These are phyloP conservation scores for Oropetium thomaeum DNA, from an alignment of 176 grass and related monocot species.

Conservation along the genomic window DNA sequence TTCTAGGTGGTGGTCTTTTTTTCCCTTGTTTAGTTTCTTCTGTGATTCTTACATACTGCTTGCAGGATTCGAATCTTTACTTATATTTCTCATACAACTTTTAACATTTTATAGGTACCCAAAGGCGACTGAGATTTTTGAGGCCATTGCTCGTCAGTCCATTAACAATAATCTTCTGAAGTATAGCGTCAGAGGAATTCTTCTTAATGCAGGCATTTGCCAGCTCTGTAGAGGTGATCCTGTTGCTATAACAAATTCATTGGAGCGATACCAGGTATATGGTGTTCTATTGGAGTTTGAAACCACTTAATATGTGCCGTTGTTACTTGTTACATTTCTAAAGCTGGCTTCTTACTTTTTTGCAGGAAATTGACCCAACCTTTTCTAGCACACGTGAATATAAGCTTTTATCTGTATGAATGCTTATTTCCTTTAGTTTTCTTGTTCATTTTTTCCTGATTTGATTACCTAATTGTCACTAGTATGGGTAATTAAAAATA, in stretches of 20 bases:
- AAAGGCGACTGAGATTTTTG: slow-evolving; percentile 91
- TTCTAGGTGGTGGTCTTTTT: not conserved
- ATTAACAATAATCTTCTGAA: slow-evolving; percentile 96
- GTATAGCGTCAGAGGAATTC: slow-evolving; percentile 91
- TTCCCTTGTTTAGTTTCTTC: not conserved
- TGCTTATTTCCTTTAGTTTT: slow-evolving; percentile 24
- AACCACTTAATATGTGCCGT: slow-evolving; percentile 20
- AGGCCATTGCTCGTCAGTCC: slow-evolving; percentile 81
- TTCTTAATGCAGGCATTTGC: slow-evolving; percentile 97
- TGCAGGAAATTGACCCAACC: slow-evolving; percentile 90
- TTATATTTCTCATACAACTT: slow-evolving; percentile 24
- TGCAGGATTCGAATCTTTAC: not conserved
- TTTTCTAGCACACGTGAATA: slow-evolving; percentile 97
- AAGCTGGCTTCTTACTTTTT: slow-evolving; percentile 18
- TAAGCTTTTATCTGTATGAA: slow-evolving; percentile 83
- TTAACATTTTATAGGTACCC: slow-evolving; percentile 58
- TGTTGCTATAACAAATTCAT: slow-evolving; percentile 86
- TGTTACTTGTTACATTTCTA: slow-evolving; percentile 19
- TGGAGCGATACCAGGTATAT: slow-evolving; percentile 88
- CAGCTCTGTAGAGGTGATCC: slow-evolving; percentile 89
- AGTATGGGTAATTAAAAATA: slow-evolving; percentile 17
- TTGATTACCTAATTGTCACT: not conserved
- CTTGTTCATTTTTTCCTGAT: slow-evolving; percentile 1
- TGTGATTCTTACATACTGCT: not conserved
- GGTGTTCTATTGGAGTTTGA: slow-evolving; percentile 17